phyloP scores from a whole-genome alignment of 345 rosid genomes.

The Eutrema heterophyllum region DNA sequence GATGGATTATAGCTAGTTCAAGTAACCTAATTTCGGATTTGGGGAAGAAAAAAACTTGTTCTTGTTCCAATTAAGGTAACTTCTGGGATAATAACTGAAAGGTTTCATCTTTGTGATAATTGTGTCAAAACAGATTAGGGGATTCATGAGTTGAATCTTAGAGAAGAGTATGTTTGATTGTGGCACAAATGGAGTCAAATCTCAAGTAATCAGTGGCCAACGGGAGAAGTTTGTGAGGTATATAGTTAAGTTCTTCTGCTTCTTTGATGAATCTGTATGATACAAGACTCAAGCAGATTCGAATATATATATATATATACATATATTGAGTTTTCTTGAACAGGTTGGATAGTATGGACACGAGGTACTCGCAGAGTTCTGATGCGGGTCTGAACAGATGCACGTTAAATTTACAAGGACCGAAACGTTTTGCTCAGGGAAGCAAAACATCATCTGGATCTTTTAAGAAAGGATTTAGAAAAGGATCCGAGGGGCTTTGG shows the following conservation, averaged over 20 bases:
- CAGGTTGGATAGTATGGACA: constrained; percentile 95
- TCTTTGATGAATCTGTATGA: not conserved
- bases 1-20: not conserved
- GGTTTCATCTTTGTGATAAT: not conserved
- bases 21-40: not conserved
- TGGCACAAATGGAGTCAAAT: constrained; percentile 45
- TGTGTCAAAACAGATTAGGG: constrained; percentile 33
- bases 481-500: constrained; percentile 94
- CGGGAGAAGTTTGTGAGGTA: constrained; percentile 89
- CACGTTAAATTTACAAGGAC: constrained; percentile 68
- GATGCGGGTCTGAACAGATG: constrained; percentile 59
- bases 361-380: constrained; percentile 66
- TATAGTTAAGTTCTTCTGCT: not conserved
- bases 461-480: constrained; percentile 74
- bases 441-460: constrained; percentile 62
- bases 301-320: too few relatives aligned
- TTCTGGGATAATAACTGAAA: not conserved
- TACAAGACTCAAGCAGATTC: not conserved
- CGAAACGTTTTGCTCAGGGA: constrained; percentile 45
- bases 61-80: not conserved
- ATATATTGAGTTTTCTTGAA: not conserved
- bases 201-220: constrained; percentile 64
- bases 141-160: constrained; percentile 35
- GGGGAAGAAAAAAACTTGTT: too few relatives aligned
- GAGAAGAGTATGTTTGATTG: constrained; percentile 61